Evolutionary conservation across 805 yeast genomes (phyloP), one percentile per base, ranked within the genome.

Genomic region (Kodamaea neixiangensis): DNA sequence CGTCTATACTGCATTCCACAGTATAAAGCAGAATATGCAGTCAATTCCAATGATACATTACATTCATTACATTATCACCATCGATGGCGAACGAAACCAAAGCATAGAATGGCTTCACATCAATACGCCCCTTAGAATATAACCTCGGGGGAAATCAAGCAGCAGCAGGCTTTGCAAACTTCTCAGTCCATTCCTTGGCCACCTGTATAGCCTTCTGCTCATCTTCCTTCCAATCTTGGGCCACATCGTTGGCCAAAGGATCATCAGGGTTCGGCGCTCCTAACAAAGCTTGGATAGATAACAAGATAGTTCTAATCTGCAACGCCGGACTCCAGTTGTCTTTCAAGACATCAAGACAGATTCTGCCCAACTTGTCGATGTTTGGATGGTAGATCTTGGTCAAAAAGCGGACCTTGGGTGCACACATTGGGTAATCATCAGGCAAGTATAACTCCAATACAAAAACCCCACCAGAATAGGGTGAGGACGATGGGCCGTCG

Each of bases 261-360:
- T 94, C 99, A 66, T 94, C 97, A 2, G 99, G 99, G 62, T 94
- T 94, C 9, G 99, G 99, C 4, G 97, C 91, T 2, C 96, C 97
- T 47, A 94, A 73, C 50, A 94, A 74, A 0, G 98, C 97, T 71
- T 94, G 99, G 52, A 94, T 87, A 7, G 97, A 89, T 50, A 94
- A 76, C 54, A 94, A 73, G 19, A 94, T 87, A 7, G 98, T 94
- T 68, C 98, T 80, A 56, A 94, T 94, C 67, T 94, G 98, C 53
- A 93, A 76, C 0, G 99, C 99, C 3, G 99, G 98, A 7, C 96
- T 88, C 99, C 99, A 94, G 71, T 93, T 92, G 60, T 89, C 83
- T 72, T 93, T 94, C 65, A 94, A 77, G 39, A 94, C 97, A 66
- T 94, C 98, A 47, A 94, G 79, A 72, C 99, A 94, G 61, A 94